Evolutionary conservation across 2,329 filamentous ascomycete species (phyloP).

Genomic region (Aotearoamyces nothofagi): DNA sequence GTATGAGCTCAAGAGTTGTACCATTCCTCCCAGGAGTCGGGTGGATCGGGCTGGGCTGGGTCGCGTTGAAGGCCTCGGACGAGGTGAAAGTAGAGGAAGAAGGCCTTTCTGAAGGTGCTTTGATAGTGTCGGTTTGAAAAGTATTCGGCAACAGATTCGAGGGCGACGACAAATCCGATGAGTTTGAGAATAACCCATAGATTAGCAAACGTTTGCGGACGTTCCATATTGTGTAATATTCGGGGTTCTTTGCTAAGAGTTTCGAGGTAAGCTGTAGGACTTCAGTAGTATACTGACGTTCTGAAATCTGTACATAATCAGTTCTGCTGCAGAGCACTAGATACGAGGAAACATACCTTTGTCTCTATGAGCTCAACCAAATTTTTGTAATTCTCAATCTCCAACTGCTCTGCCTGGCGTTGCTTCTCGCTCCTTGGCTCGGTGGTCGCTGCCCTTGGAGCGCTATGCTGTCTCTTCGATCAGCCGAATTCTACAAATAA

Average conservation of each 20-base stretch:
- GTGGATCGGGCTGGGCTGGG: slow-evolving; percentile 29
- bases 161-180: slow-evolving; percentile 32
- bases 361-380: slow-evolving; percentile 52
- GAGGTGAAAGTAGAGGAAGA: slow-evolving; percentile 40
- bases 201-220: slow-evolving; percentile 59
- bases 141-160: slow-evolving; percentile 38
- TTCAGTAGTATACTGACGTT: slow-evolving; percentile 24
- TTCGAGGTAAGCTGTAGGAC: slow-evolving; percentile 56
- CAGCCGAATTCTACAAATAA: slow-evolving; percentile 17
- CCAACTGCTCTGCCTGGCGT: slow-evolving; percentile 53
- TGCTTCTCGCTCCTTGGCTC: slow-evolving; percentile 52
- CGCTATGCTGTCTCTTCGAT: slow-evolving; percentile 52
- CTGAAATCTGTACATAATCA: slow-evolving; percentile 13
- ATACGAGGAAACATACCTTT: slow-evolving; percentile 35
- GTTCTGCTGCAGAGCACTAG: too few relatives aligned
- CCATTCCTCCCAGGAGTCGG: slow-evolving; percentile 32
- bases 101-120: slow-evolving; percentile 47
- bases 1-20: slow-evolving; percentile 43
- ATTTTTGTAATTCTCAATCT: slow-evolving; percentile 60
- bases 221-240: slow-evolving; percentile 90
- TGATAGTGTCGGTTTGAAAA: slow-evolving; percentile 38
- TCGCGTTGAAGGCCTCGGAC: slow-evolving; percentile 34
- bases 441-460: slow-evolving; percentile 50
- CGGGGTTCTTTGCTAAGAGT: slow-evolving; percentile 63
- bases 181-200: slow-evolving; percentile 38